A percentile compares a stretch with the other conserved stretches of the same genome.
These are phyloP conservation scores for Silene coronaria DNA, from an alignment of 179 eudicot species.

Conservation along the genomic window DNA sequence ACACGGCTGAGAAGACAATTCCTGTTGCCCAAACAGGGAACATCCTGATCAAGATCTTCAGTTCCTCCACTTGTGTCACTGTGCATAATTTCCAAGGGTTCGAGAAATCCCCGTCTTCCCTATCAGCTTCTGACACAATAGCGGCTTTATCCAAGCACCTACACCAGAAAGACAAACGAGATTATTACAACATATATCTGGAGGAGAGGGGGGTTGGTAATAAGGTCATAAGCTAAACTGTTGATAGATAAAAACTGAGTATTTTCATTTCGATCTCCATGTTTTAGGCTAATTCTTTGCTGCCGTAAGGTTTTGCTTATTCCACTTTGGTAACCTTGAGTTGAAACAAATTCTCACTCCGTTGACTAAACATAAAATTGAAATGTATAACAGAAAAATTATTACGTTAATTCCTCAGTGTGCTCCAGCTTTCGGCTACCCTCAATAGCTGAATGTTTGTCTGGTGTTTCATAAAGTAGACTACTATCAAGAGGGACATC, in stretches of 20 bases:
- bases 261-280: no score
- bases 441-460: conserved; percentile 42
- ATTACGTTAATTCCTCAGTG: conserved; percentile 51
- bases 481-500: conserved; percentile 31
- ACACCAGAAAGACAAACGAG: not conserved
- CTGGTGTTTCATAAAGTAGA: conserved; percentile 43
- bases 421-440: conserved; percentile 54
- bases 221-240: not conserved
- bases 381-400: not conserved
- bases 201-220: no score
- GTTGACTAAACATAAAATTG: not conserved
- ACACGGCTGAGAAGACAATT: conserved; percentile 33
- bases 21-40: conserved; percentile 51
- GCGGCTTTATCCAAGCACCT: conserved; percentile 55
- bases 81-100: conserved; percentile 47
- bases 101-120: conserved; percentile 22
- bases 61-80: conserved; percentile 47
- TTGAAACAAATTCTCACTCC: not conserved
- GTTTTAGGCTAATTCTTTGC: no score
- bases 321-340: not conserved
- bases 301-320: no score
- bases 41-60: conserved; percentile 41
- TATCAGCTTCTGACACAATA: conserved; percentile 28
- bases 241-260: not conserved
- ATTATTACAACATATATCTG: not conserved